Percentiles rank a stretch among this genome's conserved stretches.
These are phyloP conservation scores for Saccharomycopsis hybrid DNA, from an alignment of 1,139 yeast species.

Conservation along the genomic window DNA sequence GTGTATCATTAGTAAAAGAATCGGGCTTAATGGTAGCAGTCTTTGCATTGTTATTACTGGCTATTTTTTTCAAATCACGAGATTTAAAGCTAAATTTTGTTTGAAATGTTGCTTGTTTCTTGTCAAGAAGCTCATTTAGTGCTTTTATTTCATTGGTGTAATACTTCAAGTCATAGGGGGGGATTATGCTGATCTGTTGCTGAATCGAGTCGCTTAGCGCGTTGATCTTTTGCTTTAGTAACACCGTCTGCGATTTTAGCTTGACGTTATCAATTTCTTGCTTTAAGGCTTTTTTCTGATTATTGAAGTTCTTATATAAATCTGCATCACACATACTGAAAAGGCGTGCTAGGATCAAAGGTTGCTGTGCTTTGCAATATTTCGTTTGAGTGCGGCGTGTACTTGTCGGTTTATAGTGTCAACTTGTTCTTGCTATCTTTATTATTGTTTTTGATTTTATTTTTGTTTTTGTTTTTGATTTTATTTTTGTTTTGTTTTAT, in stretches of 20 bases:
- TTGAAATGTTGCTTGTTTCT: constrained; percentile 5
- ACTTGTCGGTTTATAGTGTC: too few relatives aligned
- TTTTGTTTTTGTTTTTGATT: too few relatives aligned
- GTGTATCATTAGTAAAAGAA: too few relatives aligned
- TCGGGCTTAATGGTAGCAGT: too few relatives aligned
- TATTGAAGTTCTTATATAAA: not conserved
- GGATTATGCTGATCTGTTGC: not conserved
- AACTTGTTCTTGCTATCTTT: too few relatives aligned
- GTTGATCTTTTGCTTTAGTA: not conserved
- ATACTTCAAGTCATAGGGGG: constrained; percentile 12
- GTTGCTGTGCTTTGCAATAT: too few relatives aligned
- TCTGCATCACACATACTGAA: too few relatives aligned
- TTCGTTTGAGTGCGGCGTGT: too few relatives aligned
- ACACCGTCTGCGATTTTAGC: not conserved
- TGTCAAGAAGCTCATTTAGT: constrained; percentile 1
- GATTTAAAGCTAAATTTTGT: constrained; percentile 7
- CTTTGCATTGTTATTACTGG: not conserved
- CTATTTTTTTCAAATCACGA: not conserved
- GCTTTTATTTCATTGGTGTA: constrained; percentile 9
- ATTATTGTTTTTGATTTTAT: too few relatives aligned
- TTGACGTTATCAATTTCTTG: not conserved
- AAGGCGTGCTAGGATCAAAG: too few relatives aligned
- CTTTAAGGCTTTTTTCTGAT: not conserved
- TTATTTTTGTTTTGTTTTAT: too few relatives aligned
- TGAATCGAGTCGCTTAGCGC: constrained; percentile 3